Evolutionary conservation across 768 basidiomycete species (phyloP).

Genomic region (Boletus vermiculosoides): DNA sequence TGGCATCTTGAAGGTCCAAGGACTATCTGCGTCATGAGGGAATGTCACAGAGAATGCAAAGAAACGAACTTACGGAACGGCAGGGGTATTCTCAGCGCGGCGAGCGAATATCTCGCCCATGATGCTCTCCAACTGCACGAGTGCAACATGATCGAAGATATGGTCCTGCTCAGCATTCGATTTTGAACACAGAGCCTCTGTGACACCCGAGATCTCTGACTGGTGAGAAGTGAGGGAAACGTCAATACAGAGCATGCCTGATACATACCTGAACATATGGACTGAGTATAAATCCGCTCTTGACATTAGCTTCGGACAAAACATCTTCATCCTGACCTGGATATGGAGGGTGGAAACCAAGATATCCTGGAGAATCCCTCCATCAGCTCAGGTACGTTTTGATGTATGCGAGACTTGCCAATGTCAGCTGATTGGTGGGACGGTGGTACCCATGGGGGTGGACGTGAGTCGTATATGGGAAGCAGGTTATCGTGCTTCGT

Average conservation of each 20-base stretch:
- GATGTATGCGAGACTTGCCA: slow-evolving; percentile 40
- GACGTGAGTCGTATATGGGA: slow-evolving; percentile 62
- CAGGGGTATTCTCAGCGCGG: slow-evolving; percentile 52
- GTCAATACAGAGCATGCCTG: not conserved
- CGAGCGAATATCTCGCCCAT: slow-evolving; percentile 75
- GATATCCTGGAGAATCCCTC: slow-evolving; percentile 51
- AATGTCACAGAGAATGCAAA: not conserved
- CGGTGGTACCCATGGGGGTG: slow-evolving; percentile 72
- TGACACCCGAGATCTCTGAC: slow-evolving; percentile 23
- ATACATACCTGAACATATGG: slow-evolving; percentile 57
- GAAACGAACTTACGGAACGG: slow-evolving; percentile 57
- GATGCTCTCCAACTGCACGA: slow-evolving; percentile 65
- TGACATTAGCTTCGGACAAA: slow-evolving; percentile 61
- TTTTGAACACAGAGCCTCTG: slow-evolving; percentile 15
- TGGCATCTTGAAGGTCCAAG: slow-evolving; percentile 74
- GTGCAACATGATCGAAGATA: slow-evolving; percentile 49
- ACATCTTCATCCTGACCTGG: slow-evolving; percentile 75
- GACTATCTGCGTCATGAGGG: slow-evolving; percentile 26
- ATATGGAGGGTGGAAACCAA: slow-evolving; percentile 73
- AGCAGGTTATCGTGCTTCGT: slow-evolving; percentile 33
- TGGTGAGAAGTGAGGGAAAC: slow-evolving; percentile 4
- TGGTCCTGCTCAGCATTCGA: slow-evolving; percentile 37
- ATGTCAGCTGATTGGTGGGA: slow-evolving; percentile 67
- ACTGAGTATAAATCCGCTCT: slow-evolving; percentile 58
- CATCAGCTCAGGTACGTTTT: not conserved